A percentile compares a stretch with the other conserved stretches of the same genome.
Evolutionary conservation across 768 basidiomycete genomes (phyloP).

Genomic region (Cystofilobasidium capitatum): DNA sequence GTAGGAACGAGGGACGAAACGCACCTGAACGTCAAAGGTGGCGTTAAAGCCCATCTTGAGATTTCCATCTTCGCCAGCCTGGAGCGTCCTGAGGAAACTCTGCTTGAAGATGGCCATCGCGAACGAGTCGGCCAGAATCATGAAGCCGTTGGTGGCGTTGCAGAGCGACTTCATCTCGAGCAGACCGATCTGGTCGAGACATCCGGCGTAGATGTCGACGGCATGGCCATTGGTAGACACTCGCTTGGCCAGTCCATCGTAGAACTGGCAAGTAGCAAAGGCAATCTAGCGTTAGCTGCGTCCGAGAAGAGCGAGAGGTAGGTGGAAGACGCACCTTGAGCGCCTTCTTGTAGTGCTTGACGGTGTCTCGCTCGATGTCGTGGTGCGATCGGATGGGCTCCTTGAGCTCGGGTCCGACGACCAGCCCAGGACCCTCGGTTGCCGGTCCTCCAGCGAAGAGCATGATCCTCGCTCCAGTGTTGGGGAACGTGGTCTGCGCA

Average conservation of each 20-base stretch:
- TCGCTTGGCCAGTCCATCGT: constrained; percentile 84
- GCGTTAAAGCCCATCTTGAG: constrained; percentile 98
- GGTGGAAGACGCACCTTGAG: constrained; percentile 57
- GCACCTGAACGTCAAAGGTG: constrained; percentile 91
- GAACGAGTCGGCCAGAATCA: constrained; percentile 93
- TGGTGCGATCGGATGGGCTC: constrained; percentile 98
- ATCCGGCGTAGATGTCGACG: constrained; percentile 90
- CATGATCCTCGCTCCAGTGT: constrained; percentile 94
- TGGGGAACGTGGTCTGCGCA: constrained; percentile 70
- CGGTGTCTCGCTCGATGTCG: constrained; percentile 93
- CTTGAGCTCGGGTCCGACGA: constrained; percentile 86
- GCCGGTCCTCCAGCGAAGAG: constrained; percentile 89
- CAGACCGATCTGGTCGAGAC: constrained; percentile 93
- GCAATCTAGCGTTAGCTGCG: neutral
- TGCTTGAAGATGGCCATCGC: constrained; percentile 98
- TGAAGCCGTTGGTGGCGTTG: constrained; percentile 92
- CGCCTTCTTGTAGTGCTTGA: constrained; percentile 94
- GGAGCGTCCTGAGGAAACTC: constrained; percentile 84
- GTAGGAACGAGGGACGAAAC: constrained; percentile 16
- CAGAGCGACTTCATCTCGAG: constrained; percentile 94
- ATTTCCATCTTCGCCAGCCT: constrained; percentile 82
- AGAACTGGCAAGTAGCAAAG: constrained; percentile 54
- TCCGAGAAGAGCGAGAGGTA: constrained; percentile 2
- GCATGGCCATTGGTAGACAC: constrained; percentile 91
- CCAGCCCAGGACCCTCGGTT: constrained; percentile 94